A percentile compares a stretch with the other conserved stretches of the same genome.
Evolutionary conservation across 202 grass and related monocot genomes (phyloP).

Genomic region (Dendrocalamus latiflorus): DNA sequence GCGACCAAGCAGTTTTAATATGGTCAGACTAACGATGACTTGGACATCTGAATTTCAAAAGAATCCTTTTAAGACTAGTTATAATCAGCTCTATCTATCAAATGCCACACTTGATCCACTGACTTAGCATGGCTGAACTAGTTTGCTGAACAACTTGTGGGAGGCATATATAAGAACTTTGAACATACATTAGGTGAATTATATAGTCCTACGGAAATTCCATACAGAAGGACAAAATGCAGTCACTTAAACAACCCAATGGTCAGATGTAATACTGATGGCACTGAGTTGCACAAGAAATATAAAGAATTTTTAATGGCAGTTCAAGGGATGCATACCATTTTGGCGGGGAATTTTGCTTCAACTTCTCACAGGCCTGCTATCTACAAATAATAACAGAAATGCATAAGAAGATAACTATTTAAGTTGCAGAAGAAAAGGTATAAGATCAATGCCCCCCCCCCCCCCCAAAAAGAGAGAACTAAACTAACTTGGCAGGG

Average conservation of each 20-base stretch:
- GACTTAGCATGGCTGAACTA: neutral
- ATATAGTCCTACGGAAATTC: neutral
- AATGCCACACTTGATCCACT: neutral
- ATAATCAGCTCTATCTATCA: neutral
- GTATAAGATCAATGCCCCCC: neutral
- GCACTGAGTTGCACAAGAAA: neutral
- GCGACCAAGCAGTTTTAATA: neutral
- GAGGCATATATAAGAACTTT: neutral
- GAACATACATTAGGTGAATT: neutral
- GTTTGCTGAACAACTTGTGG: neutral
- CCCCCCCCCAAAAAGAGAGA: too few relatives aligned
- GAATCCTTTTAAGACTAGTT: neutral
- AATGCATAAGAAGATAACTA: neutral
- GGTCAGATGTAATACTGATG: neutral
- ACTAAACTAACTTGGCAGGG: neutral
- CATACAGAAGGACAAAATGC: neutral
- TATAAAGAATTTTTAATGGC: neutral
- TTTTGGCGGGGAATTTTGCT: conserved; percentile 3
- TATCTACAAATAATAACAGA: neutral
- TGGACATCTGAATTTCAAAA: neutral
- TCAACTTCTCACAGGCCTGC: conserved; percentile 4
- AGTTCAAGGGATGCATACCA: conserved; percentile 24
- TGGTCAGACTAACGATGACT: neutral
- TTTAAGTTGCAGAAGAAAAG: neutral
- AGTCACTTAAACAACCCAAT: neutral